Evolutionary conservation across 768 basidiomycete species (phyloP).

Genomic region (Tylopilus sp.): DNA sequence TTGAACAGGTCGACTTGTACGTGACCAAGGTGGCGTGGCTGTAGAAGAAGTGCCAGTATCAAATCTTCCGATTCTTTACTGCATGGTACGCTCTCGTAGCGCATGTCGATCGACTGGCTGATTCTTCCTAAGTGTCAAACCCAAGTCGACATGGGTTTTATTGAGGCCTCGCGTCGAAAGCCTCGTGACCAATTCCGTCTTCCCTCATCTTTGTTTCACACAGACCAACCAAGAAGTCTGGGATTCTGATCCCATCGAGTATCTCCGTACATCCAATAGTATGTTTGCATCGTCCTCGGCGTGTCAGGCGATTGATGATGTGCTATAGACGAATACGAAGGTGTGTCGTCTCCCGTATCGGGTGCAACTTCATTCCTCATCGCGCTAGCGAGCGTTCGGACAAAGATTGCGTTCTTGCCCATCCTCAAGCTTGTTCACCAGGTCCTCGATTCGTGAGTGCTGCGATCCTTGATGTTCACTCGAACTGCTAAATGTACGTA

Average conservation of each 20-base stretch:
- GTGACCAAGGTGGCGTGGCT: slow-evolving; percentile 77
- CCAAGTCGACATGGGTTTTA: slow-evolving; percentile 85
- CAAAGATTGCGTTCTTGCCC: slow-evolving; percentile 77
- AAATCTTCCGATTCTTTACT: slow-evolving; percentile 81
- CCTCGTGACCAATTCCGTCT: slow-evolving; percentile 77
- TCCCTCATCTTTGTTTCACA: slow-evolving; percentile 84
- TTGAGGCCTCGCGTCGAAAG: slow-evolving; percentile 82
- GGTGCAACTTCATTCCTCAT: slow-evolving; percentile 81
- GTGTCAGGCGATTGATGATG: not conserved
- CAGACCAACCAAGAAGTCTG: slow-evolving; percentile 63
- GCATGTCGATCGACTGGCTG: not conserved
- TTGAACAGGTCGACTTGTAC: slow-evolving; percentile 61
- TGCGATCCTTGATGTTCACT: not conserved
- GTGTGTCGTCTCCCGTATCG: slow-evolving; percentile 69
- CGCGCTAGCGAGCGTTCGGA: slow-evolving; percentile 72
- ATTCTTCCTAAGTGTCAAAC: slow-evolving; percentile 67
- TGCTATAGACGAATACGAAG: slow-evolving; percentile 75
- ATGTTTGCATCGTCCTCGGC: slow-evolving; percentile 15
- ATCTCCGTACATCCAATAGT: slow-evolving; percentile 75
- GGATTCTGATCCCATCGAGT: slow-evolving; percentile 82
- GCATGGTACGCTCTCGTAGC: slow-evolving; percentile 62
- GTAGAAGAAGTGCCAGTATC: slow-evolving; percentile 78
- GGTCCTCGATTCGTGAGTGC: slow-evolving; percentile 61
- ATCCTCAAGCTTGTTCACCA: slow-evolving; percentile 76
- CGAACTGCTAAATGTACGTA: not conserved